Base-by-base conservation (phyloP, 2,329 filamentous ascomycete species). In the Ascochyta clinopodiicola region DNA sequence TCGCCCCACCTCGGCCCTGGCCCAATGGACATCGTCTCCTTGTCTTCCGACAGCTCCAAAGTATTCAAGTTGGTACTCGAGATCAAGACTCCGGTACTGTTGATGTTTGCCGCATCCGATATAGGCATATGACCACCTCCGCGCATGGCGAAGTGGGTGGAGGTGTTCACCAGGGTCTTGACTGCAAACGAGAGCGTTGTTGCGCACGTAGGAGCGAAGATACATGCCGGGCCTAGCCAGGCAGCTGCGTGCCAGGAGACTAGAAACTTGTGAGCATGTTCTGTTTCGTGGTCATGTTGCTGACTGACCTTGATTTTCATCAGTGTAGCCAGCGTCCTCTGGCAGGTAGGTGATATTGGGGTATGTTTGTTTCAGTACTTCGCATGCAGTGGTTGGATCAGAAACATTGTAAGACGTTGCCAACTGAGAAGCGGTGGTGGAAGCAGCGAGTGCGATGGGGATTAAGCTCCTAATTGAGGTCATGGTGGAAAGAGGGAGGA, bases 1-100 rank as follows among this genome's bases (percentile, higher is more conserved):
- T 72, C 61, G 12, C 64, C 61, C 71, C 70, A 73, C 40, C 62
- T 55, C 9, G 63, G 59, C 2, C 71, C 71, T 8, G 71, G 60
- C 4, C 70, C 70, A 17, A 73, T 60, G 9, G 43, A 54, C 19
- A 72, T 57, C 12, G 51, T 66, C n/a, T 60, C 40, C 38, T 64
- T 60, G 51, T 70, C 64, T 5, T 66, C 56, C 3, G 64, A 68
- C 1, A 69, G 57, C 24, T 52, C 46, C 12, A 73, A 46, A 4
- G 60, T 61, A 17, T 61, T 58, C 27, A 74, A 49, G 34, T 66
- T 65, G 2, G 62, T 56, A 24, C 44, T 62, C 6, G 60, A 61
- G 10, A 68, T 49, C 6, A 60, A 49, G 1, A 69, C 59, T 4
- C 66, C 67, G 12, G 57, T 59, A 13, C 42, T 48, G 42, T 67